Percentiles rank a stretch among this genome's conserved stretches.
Evolutionary conservation across 208 protist species (phyloP).

Genomic region (Crithidia acanthocephali): DNA sequence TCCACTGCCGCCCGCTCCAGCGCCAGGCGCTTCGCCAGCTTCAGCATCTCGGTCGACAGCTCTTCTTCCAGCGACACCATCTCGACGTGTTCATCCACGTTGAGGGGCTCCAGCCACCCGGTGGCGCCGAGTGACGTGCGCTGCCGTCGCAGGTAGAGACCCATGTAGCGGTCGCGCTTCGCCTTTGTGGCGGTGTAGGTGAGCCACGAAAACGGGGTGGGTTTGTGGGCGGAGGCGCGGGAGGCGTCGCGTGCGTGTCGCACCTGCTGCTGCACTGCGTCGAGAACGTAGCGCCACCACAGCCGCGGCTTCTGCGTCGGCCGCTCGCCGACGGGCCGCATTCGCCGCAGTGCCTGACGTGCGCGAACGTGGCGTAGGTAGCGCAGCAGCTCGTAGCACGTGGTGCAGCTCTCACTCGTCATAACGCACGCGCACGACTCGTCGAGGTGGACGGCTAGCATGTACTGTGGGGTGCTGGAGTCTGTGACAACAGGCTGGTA

Average conservation of each 20-base stretch:
- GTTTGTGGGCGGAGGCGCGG: constrained; percentile 6
- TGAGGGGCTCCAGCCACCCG: constrained; percentile 50
- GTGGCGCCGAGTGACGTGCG: constrained; percentile 28
- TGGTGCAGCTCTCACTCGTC: constrained; percentile 29
- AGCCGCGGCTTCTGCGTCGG: constrained; percentile 42
- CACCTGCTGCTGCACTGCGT: constrained; percentile 45
- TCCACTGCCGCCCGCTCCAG: constrained; percentile 40
- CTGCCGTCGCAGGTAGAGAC: constrained; percentile 47
- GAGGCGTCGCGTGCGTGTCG: constrained; percentile 22
- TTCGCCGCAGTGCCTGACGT: constrained; percentile 38
- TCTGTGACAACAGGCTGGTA: constrained; percentile 35
- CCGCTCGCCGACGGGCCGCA: constrained; percentile 37
- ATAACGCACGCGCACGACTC: constrained; percentile 26
- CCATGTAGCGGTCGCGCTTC: constrained; percentile 52
- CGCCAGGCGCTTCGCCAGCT: constrained; percentile 54
- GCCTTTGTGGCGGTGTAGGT: constrained; percentile 44
- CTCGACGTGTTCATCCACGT: constrained; percentile 34
- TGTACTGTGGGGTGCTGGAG: constrained; percentile 29
- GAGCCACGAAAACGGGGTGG: constrained; percentile 51
- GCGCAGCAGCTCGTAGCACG: constrained; percentile 24
- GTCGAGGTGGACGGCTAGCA: constrained; percentile 34
- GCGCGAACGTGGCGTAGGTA: constrained; percentile 24
- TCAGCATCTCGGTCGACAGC: constrained; percentile 63
- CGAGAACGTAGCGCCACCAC: constrained; percentile 76
- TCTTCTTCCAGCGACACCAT: constrained; percentile 50